A percentile compares a stretch with the other conserved stretches of the same genome.
These are phyloP conservation scores for Ophiostoma himal-ulmi DNA, from an alignment of 2,329 filamentous ascomycete genomes.

Conservation along the genomic window DNA sequence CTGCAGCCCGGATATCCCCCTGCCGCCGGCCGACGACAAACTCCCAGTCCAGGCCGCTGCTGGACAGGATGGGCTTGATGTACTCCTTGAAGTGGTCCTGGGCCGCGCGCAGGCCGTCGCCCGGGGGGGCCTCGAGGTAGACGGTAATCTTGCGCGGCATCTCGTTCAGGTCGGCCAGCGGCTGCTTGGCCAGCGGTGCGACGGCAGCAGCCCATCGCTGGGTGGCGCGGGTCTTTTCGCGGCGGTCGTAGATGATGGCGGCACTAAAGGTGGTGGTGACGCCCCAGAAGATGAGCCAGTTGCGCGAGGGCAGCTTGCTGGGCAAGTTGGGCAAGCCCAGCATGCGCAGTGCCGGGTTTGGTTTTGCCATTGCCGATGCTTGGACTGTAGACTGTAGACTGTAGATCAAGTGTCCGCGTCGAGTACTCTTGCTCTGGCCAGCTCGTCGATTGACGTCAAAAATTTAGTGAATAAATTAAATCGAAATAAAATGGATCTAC, in stretches of 20 bases:
- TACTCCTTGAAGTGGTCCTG: slow-evolving; percentile 96
- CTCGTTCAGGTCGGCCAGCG: slow-evolving; percentile 59
- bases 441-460: slow-evolving; percentile 3
- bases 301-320: slow-evolving; percentile 81
- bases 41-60: slow-evolving; percentile 90
- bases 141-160: slow-evolving; percentile 81
- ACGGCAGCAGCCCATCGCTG: slow-evolving; percentile 83
- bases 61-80: slow-evolving; percentile 84
- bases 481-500: background rate
- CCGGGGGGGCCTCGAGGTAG: slow-evolving; percentile 78
- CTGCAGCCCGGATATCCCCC: slow-evolving; percentile 82
- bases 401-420: background rate
- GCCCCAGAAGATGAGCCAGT: slow-evolving; percentile 94
- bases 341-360: slow-evolving; percentile 68
- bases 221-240: slow-evolving; percentile 78
- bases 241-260: slow-evolving; percentile 84
- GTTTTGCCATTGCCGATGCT: slow-evolving; percentile 6
- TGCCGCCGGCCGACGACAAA: slow-evolving; percentile 87
- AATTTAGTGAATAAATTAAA: background rate
- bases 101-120: slow-evolving; percentile 74
- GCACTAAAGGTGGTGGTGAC: slow-evolving; percentile 71
- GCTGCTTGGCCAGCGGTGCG: slow-evolving; percentile 73
- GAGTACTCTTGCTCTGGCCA: background rate
- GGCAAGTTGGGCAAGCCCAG: slow-evolving; percentile 81
- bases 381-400: background rate